Conservation (phyloP, 2,329 filamentous ascomycete species). For the Huntiella abstrusa region DNA sequence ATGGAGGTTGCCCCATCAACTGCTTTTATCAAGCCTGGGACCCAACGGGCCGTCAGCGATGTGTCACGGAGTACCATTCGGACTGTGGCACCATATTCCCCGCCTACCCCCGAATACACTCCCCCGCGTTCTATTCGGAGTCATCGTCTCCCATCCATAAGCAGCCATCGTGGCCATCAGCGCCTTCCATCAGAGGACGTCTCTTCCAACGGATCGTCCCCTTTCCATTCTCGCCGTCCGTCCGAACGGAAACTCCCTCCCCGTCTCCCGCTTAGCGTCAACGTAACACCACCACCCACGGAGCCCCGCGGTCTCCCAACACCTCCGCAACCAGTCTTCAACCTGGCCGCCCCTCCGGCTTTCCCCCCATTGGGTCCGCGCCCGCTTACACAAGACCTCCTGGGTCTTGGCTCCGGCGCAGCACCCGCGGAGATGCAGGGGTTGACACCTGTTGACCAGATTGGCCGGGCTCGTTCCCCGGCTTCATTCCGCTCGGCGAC, state of each 20-base stretch:
- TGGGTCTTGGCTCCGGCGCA: too few relatives aligned
- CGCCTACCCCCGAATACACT: too few relatives aligned
- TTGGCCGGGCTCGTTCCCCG: background rate
- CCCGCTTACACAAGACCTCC: too few relatives aligned
- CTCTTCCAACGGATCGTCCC: background rate
- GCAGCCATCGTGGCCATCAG: constrained; percentile 5
- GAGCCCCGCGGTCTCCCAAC: background rate
- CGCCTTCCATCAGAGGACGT: constrained; percentile 7
- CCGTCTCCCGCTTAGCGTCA: constrained; percentile 2
- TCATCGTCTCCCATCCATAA: background rate
- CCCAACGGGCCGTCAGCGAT: background rate
- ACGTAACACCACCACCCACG: background rate
- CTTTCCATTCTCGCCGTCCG: too few relatives aligned
- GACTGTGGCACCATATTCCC: too few relatives aligned
- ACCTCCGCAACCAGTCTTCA: background rate
- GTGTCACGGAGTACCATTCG: too few relatives aligned
- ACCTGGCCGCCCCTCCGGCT: background rate
- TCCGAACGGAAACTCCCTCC: constrained; percentile 1
- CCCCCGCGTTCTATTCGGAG: background rate
- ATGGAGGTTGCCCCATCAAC: constrained; percentile 13
- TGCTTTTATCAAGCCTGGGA: constrained; percentile 9
- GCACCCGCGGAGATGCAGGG: too few relatives aligned
- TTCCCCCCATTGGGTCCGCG: too few relatives aligned
- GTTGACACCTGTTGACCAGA: background rate
- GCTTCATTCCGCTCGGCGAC: background rate